Conservation (phyloP, 345 rosid genomes). For the Psidium guajava region DNA sequence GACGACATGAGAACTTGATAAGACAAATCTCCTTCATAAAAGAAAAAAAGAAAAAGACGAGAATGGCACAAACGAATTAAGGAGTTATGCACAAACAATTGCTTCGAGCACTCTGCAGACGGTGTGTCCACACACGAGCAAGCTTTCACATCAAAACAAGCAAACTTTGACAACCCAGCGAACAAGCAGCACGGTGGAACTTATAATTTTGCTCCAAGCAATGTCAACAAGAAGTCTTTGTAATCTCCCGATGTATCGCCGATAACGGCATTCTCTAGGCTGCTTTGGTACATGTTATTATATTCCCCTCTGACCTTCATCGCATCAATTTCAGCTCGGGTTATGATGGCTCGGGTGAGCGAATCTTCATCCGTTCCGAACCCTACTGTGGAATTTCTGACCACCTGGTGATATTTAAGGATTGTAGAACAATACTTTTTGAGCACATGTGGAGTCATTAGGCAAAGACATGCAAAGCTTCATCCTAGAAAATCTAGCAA, state of each 20-base stretch:
- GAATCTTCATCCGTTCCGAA: slow-evolving; percentile 86
- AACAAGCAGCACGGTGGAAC: neutral
- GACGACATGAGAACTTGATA: neutral
- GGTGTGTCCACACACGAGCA: neutral
- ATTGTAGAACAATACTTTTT: neutral
- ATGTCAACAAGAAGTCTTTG: slow-evolving; percentile 46
- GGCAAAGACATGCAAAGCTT: neutral
- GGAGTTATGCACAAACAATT: neutral
- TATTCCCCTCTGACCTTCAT: slow-evolving; percentile 58
- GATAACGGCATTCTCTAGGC: slow-evolving; percentile 48
- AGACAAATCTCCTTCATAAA: neutral
- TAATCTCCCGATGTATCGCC: slow-evolving; percentile 83
- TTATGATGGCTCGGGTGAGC: slow-evolving; percentile 62
- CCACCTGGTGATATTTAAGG: slow-evolving; percentile 27
- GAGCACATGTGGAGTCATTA: neutral
- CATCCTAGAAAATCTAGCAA: neutral
- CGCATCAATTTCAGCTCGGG: slow-evolving; percentile 74
- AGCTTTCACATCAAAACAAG: neutral
- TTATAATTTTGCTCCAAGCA: slow-evolving; percentile 58
- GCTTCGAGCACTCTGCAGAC: neutral
- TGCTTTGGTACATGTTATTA: slow-evolving; percentile 30
- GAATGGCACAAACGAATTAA: neutral
- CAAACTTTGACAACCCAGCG: neutral
- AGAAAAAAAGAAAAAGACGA: neutral
- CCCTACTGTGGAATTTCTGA: slow-evolving; percentile 43